Conservation (phyloP, 306 rosid genomes). For the Corylus heterophylla region DNA sequence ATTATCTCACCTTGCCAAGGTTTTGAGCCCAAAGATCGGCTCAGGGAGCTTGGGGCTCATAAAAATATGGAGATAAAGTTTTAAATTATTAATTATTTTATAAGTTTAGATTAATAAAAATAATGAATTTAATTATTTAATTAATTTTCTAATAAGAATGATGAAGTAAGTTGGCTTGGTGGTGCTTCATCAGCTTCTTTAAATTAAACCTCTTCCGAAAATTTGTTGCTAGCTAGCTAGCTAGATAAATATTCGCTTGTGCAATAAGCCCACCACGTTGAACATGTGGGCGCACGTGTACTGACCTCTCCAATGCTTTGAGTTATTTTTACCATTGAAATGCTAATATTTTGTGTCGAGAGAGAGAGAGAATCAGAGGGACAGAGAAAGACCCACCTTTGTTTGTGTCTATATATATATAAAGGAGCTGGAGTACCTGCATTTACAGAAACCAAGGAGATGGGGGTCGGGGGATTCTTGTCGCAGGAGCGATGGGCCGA, state of each 20-base stretch:
- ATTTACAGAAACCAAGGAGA: not conserved
- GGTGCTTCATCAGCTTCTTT: no score
- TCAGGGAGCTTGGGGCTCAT: not conserved
- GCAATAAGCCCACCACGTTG: not conserved
- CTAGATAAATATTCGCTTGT: not conserved
- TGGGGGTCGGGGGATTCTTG: not conserved
- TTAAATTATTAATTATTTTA: no score
- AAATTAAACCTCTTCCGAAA: not conserved
- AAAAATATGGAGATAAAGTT: no score
- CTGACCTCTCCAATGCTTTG: not conserved
- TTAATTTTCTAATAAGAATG: not conserved
- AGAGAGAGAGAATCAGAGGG: not conserved
- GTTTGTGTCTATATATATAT: not conserved
- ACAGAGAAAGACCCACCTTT: not conserved
- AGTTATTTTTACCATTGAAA: not conserved
- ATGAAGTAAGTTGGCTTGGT: not conserved
- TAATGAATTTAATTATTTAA: no score
- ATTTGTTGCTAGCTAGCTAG: not conserved
- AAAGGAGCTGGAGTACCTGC: not conserved
- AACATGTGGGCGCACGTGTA: not conserved
- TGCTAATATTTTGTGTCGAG: not conserved
- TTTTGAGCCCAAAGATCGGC: not conserved
- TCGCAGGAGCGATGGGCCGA: conserved; percentile 4
- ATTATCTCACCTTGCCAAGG: not conserved
- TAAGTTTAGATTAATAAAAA: no score